Base-by-base conservation (phyloP, 768 basidiomycete genomes). In the Termitomyces eurrhizus region DNA sequence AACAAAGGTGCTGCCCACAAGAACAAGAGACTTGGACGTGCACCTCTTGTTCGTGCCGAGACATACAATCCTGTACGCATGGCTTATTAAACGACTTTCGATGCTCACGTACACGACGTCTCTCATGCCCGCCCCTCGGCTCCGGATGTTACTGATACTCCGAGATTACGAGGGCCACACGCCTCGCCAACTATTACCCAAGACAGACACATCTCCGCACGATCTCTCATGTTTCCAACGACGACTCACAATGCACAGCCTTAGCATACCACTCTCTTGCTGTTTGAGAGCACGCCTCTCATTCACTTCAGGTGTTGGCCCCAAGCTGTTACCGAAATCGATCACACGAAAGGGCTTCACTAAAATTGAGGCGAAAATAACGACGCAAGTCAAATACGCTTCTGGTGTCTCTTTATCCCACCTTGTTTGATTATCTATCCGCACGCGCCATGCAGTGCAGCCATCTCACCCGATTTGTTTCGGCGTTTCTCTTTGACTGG, bases 61-160 rank as follows among this genome's bases (percentile, higher is more conserved):
- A 90, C 90, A 4, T 90, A 87, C 67, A 84, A 83, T 14, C 83
- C 88, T 5, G 67, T 78, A 29, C 81, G 86, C 57, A 79, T 88
- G 80, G 73, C 74, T 36, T 78, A 77, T 67, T 81, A 69, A 73
- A 56, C 48, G 33, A 50, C 53, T 54, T 45, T 56, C 33, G 16
- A 39, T 33, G 46, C 13, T 57, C 50, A 56, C n/a, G 46, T 57
- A 45, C 56, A 44, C 41, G 45, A 61, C 45, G 53, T 61, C 49
- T 59, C 51, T 61, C 60, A 58, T 50, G 60, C 53, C 59, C 60
- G 58, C 59, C 56, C 56, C 49, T 52, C 32, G 49, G 49, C 56
- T 50, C 52, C n/a, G 53, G 52, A 52, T 36, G 36, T 42, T 58
- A 39, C 29, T 46, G n/a, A 37, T 46, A 32, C 24, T 46, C 51